These are phyloP conservation scores for sunflower (Helianthus annuus) DNA, from an alignment of 129 eudicot genomes.

Conservation along the genomic window DNA sequence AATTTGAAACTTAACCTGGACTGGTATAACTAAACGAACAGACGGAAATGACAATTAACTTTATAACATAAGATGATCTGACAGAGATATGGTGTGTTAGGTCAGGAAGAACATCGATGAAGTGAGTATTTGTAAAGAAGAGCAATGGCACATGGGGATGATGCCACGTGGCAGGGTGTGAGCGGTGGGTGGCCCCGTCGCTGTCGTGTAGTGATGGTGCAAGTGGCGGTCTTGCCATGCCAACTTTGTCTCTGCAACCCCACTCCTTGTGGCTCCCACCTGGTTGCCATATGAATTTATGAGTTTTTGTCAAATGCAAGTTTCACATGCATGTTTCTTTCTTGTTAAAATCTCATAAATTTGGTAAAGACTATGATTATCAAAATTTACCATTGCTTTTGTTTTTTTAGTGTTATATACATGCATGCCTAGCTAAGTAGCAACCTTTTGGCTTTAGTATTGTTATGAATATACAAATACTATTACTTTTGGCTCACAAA, in stretches of 20 bases:
- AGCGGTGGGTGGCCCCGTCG: constrained; percentile 28
- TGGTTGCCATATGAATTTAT: constrained; percentile 22
- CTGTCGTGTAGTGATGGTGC: constrained; percentile 45
- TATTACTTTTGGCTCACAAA: no score
- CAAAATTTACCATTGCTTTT: neutral
- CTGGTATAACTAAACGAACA: no score
- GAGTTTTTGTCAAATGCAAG: constrained; percentile 10
- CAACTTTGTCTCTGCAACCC: constrained; percentile 46
- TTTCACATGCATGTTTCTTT: constrained; percentile 24
- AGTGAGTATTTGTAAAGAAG: neutral
- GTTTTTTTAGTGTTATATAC: neutral
- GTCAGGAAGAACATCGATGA: constrained; percentile 1
- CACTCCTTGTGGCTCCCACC: constrained; percentile 40
- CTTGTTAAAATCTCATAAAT: neutral
- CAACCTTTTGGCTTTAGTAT: neutral
- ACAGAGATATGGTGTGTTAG: constrained; percentile 24
- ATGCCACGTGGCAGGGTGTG: constrained; percentile 42
- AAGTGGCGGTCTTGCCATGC: constrained; percentile 59
- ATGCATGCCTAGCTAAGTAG: neutral
- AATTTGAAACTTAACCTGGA: no score
- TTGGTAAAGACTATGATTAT: neutral
- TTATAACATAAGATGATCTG: constrained; percentile 20
- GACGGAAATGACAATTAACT: no score
- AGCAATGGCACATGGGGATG: constrained; percentile 44
- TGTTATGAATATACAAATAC: no score